phyloP scores from a whole-genome alignment of 169 alveolate genomes.

The Cryptosporidium sp. region DNA sequence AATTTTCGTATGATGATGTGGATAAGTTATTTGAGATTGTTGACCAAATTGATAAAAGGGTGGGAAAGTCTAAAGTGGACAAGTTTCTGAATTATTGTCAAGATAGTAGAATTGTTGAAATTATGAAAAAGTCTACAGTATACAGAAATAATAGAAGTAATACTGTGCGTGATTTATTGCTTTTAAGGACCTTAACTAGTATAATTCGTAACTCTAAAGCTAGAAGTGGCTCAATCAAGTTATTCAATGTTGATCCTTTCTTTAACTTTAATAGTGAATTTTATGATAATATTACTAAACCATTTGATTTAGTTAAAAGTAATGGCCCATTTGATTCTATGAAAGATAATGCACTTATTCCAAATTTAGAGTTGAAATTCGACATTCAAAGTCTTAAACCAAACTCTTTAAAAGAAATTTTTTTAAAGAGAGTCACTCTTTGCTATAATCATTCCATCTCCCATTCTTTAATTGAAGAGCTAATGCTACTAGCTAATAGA shows the following conservation, averaged over 20 bases:
- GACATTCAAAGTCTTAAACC: background rate
- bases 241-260: background rate
- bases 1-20: slow-evolving; percentile 80
- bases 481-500: slow-evolving; percentile 97
- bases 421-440: background rate
- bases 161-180: background rate
- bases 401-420: background rate
- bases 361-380: slow-evolving; percentile 4
- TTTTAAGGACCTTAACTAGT: background rate
- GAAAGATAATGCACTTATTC: background rate
- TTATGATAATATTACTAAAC: background rate
- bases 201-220: background rate
- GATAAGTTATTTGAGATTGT: slow-evolving; percentile 71
- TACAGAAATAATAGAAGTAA: background rate
- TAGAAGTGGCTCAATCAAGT: slow-evolving; percentile 4
- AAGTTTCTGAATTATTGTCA: background rate
- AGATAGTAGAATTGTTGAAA: background rate
- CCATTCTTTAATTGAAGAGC: slow-evolving; percentile 94
- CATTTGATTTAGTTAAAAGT: background rate
- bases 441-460: slow-evolving; percentile 12
- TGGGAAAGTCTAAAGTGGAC: background rate
- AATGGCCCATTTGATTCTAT: background rate
- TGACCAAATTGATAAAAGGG: background rate
- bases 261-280: background rate
- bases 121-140: background rate